Conservation (phyloP, 306 rosid species). For the peach (Prunus persica) region Prunus_persica_NCBIv2 NC_034009.1:12640001-12640500, state of each 20-base stretch:
- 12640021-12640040: slow-evolving; percentile 31
- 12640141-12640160: slow-evolving; percentile 64
- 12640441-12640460: background rate
- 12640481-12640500: background rate
- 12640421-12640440: background rate
- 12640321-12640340: slow-evolving; percentile 50
- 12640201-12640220: slow-evolving; percentile 62
- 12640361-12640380: slow-evolving; percentile 14
- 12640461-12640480: background rate
- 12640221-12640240: slow-evolving; percentile 43
- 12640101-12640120: slow-evolving; percentile 4
- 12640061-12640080: slow-evolving; percentile 9
- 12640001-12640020: slow-evolving; percentile 59
- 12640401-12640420: background rate
- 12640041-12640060: slow-evolving; percentile 22
- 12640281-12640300: slow-evolving; percentile 26
- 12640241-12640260: slow-evolving; percentile 32
- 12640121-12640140: slow-evolving; percentile 45
- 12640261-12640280: slow-evolving; percentile 20
- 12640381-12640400: background rate
- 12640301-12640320: slow-evolving; percentile 22
- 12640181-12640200: slow-evolving; percentile 69
- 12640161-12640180: slow-evolving; percentile 53
- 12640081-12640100: background rate
- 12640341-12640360: slow-evolving; percentile 49